A percentile compares a stretch with the other conserved stretches of the same genome.
Conservation (phyloP, 352 stramenopile genomes). For the Phytophthora brassicae region DNA sequence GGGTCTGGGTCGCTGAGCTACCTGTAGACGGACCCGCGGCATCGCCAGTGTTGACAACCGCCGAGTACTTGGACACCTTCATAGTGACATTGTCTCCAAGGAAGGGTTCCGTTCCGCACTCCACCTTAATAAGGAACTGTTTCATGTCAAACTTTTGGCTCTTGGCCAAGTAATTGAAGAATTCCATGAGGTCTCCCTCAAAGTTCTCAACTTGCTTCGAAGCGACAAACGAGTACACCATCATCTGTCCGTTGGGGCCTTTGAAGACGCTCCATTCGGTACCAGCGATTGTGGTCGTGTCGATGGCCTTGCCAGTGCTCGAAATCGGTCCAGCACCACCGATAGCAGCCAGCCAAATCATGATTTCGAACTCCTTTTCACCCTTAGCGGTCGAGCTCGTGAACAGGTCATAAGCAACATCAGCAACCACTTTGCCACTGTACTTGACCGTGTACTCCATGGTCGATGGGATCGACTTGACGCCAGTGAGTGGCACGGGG, state of each 20-base stretch:
- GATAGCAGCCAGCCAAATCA: conserved; percentile 46
- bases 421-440: conserved; percentile 32
- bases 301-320: conserved; percentile 35
- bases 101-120: conserved; percentile 47
- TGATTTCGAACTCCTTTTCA: conserved; percentile 49
- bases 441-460: conserved; percentile 45
- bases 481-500: conserved; percentile 30
- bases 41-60: conserved; percentile 23
- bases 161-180: conserved; percentile 36
- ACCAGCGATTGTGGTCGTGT: conserved; percentile 30
- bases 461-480: conserved; percentile 45
- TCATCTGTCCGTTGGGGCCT: conserved; percentile 37
- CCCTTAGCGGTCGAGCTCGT: conserved; percentile 34
- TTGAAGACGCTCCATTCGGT: conserved; percentile 34
- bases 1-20: conserved; percentile 14
- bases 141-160: conserved; percentile 32
- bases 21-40: neutral
- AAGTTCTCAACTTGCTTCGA: conserved; percentile 28
- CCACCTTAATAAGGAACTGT: conserved; percentile 42
- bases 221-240: conserved; percentile 51
- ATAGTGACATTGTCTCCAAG: conserved; percentile 29
- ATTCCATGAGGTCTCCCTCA: conserved; percentile 37
- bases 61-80: conserved; percentile 37
- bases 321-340: conserved; percentile 39
- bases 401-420: conserved; percentile 48